Percentiles rank a stretch among this genome's conserved stretches.
phyloP scores from a whole-genome alignment of 306 rosid species.

The Oxytropis ochrocephala region DNA sequence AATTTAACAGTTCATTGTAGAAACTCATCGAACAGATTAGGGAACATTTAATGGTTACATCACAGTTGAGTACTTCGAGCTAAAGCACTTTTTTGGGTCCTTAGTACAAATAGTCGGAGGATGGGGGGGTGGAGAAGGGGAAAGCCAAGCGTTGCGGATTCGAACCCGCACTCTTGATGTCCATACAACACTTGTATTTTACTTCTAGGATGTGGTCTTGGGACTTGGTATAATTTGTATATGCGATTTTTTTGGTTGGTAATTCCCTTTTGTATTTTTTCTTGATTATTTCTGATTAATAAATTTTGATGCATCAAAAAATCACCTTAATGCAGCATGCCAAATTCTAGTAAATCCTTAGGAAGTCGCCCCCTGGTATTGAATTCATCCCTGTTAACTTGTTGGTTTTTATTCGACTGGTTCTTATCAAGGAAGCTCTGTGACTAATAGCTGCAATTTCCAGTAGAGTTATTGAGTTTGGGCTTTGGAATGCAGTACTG shows the following conservation, averaged over 20 bases:
- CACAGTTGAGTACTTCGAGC: background rate
- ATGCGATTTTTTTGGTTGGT: background rate
- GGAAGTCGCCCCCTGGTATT: background rate
- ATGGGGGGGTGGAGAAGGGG: too few relatives aligned
- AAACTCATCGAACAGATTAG: constrained; percentile 1
- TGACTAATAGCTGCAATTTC: background rate
- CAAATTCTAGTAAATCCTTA: background rate
- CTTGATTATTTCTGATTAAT: background rate
- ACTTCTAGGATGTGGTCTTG: too few relatives aligned
- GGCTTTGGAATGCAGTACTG: background rate
- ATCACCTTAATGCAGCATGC: background rate
- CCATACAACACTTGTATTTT: too few relatives aligned
- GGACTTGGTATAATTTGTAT: background rate
- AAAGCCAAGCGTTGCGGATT: too few relatives aligned
- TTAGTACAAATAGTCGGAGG: too few relatives aligned
- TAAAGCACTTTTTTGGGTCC: background rate
- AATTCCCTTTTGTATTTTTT: background rate
- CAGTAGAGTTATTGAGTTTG: background rate
- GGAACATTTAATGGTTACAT: background rate
- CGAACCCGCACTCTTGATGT: too few relatives aligned
- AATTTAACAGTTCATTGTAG: background rate
- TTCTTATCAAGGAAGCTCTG: background rate
- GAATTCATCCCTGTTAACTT: background rate
- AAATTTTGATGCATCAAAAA: background rate
- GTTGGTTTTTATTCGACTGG: background rate